These are phyloP conservation scores for Protoeuglena noctilucae DNA, from an alignment of 139 green algal species.

Conservation along the genomic window DNA sequence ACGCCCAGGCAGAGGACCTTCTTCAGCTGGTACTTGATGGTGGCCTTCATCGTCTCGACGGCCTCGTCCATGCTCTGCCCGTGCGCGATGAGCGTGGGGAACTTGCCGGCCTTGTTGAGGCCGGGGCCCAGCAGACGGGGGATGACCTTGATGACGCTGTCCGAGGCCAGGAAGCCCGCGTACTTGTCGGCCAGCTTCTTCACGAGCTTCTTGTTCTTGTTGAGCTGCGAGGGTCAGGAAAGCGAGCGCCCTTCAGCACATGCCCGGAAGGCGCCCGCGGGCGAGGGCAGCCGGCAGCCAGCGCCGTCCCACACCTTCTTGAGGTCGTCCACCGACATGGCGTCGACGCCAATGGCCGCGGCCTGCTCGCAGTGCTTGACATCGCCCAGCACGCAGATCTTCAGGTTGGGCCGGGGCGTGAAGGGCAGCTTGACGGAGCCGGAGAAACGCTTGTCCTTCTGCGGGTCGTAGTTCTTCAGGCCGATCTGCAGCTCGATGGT, in stretches of 20 bases:
- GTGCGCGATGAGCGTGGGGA: conserved; percentile 75
- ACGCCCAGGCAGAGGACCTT: conserved; percentile 99
- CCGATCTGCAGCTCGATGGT: conserved; percentile 98
- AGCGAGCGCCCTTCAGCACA: no score
- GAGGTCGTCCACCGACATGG: conserved; percentile 49
- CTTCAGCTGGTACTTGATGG: conserved; percentile 99
- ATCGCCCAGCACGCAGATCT: conserved; percentile 93
- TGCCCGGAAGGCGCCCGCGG: no score
- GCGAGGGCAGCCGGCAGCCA: no score
- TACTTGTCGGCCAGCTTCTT: conserved; percentile 99
- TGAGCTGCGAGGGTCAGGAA: no score
- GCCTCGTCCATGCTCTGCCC: conserved; percentile 55
- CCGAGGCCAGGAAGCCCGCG: conserved; percentile 89
- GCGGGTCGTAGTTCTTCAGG: conserved; percentile 99
- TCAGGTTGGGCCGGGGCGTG: conserved; percentile 82
- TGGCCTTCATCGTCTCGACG: conserved; percentile 78
- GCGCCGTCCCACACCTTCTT: no score
- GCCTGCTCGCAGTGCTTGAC: conserved; percentile 92
- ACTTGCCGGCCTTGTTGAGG: conserved; percentile 99
- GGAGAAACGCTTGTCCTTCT: conserved; percentile 99
- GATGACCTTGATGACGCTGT: conserved; percentile 99
- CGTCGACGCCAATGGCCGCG: conserved; percentile 22
- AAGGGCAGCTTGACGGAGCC: conserved; percentile 92
- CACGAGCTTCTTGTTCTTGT: conserved; percentile 99
- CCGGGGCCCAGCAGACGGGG: conserved; percentile 89